These are phyloP conservation scores for Rhizopus sp. DNA, from an alignment of 371 early-diverging fungal genomes.

Conservation along the genomic window DNA sequence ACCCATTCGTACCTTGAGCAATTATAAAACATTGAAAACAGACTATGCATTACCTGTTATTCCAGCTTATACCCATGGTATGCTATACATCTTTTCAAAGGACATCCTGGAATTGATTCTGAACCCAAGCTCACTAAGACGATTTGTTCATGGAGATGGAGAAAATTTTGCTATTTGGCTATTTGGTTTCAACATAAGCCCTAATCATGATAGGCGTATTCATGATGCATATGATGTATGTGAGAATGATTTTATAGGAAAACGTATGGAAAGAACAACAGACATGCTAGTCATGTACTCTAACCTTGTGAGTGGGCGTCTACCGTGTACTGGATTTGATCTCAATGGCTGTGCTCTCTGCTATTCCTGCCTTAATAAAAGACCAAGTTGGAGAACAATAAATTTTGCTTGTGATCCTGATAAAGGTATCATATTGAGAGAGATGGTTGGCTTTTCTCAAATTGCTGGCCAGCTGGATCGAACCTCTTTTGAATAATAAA, in stretches of 20 bases:
- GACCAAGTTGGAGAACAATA: constrained; percentile 51
- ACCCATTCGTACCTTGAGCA: constrained; percentile 26
- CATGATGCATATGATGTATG: constrained; percentile 55
- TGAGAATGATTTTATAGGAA: constrained; percentile 61
- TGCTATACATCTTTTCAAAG: constrained; percentile 57
- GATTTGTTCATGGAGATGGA: constrained; percentile 56
- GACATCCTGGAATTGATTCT: constrained; percentile 52
- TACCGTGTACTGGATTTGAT: constrained; percentile 33
- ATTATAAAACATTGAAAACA: constrained; percentile 24
- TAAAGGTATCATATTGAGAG: constrained; percentile 49
- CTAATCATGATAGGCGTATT: constrained; percentile 59
- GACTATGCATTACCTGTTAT: constrained; percentile 48
- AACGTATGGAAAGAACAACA: constrained; percentile 35
- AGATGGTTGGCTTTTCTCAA: constrained; percentile 26
- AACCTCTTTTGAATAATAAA: constrained; percentile 1
- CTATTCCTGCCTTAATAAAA: constrained; percentile 57
- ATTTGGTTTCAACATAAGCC: constrained; percentile 54
- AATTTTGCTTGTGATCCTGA: constrained; percentile 52
- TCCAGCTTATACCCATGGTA: constrained; percentile 60
- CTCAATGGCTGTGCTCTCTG: constrained; percentile 52
- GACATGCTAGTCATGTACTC: constrained; percentile 58
- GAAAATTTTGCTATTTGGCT: constrained; percentile 65
- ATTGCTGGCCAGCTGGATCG: constrained; percentile 11
- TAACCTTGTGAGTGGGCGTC: constrained; percentile 41
- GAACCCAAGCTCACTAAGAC: constrained; percentile 32